These are phyloP conservation scores for Dispira parvispora DNA, from an alignment of 192 early-diverging fungal species.

Conservation along the genomic window DNA sequence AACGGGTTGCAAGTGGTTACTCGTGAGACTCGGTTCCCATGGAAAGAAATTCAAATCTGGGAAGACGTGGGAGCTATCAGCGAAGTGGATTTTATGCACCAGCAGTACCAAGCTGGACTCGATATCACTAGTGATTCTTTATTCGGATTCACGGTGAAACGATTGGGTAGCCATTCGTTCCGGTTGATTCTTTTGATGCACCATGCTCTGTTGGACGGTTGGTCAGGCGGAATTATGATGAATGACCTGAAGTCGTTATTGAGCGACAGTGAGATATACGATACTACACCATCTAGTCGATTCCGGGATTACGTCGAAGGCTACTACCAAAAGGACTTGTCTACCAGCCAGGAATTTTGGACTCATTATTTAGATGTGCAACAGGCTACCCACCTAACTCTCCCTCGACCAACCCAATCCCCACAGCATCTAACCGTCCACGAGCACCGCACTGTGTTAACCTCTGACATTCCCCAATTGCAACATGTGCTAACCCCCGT, in stretches of 20 bases:
- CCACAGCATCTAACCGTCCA: neutral
- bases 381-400: neutral
- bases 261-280: too few species aligned
- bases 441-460: neutral
- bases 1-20: neutral
- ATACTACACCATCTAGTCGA: too few species aligned
- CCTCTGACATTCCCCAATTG: neutral
- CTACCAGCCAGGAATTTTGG: neutral
- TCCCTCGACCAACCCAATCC: neutral
- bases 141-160: neutral
- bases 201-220: constrained; percentile 5
- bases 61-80: neutral
- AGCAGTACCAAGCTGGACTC: neutral
- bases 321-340: neutral
- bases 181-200: neutral
- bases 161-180: neutral
- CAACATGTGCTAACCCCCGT: neutral
- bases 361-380: neutral
- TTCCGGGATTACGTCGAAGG: neutral
- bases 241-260: neutral
- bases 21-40: neutral
- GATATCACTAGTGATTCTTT: neutral
- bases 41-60: neutral
- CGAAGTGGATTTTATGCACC: neutral
- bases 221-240: neutral